Percentiles rank a stretch among this genome's conserved stretches.
Evolutionary conservation across 176 grass and related monocot genomes (phyloP).

Genomic region (Aegilops tauschii): DNA sequence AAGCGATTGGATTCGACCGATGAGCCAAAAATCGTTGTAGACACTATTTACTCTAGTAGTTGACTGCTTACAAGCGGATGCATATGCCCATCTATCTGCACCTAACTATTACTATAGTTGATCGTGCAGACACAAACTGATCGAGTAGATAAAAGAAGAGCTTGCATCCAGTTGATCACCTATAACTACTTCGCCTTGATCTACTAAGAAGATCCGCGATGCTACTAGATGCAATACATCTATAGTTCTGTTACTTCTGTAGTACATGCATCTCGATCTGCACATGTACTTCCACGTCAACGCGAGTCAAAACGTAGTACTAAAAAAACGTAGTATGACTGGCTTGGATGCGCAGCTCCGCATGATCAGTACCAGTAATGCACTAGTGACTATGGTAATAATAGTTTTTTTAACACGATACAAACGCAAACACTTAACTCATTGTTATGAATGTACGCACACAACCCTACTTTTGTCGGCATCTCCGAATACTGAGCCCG

Average conservation of each 20-base stretch:
- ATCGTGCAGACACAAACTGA: background rate
- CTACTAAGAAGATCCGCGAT: background rate
- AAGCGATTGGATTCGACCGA: too few species aligned
- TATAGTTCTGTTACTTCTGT: background rate
- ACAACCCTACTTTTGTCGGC: fast-evolving
- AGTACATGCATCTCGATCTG: background rate
- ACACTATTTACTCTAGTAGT: too few species aligned
- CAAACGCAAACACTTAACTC: too few species aligned
- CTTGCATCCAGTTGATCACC: background rate
- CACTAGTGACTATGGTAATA: too few species aligned
- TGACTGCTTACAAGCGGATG: too few species aligned
- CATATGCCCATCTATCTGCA: background rate
- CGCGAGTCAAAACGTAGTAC: background rate
- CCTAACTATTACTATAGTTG: background rate
- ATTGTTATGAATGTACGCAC: too few species aligned
- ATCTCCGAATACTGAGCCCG: too few species aligned
- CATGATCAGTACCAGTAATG: background rate
- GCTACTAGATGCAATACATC: background rate
- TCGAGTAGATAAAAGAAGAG: background rate
- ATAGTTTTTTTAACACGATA: too few species aligned
- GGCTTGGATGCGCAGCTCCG: background rate
- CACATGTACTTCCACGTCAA: background rate
- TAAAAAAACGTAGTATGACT: background rate
- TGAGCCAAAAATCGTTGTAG: too few species aligned
- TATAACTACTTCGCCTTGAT: background rate